A percentile compares a stretch with the other conserved stretches of the same genome.
phyloP scores from a whole-genome alignment of 768 basidiomycete genomes.

The Leccinum ochraceum region DNA sequence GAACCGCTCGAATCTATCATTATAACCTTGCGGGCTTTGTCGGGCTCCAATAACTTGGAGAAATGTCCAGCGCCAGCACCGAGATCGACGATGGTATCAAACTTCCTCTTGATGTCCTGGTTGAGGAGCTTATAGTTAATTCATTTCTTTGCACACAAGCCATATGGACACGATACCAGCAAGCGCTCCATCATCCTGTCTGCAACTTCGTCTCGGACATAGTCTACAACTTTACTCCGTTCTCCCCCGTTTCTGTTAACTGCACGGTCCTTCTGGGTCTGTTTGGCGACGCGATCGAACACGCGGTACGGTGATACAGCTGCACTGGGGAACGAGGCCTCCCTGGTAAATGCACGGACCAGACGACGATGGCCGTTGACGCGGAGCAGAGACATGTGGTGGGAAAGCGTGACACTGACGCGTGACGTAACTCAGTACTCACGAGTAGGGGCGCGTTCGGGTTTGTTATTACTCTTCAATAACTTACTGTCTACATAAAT shows the following conservation, averaged over 20 bases:
- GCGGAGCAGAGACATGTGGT: constrained; percentile 18
- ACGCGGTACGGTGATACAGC: constrained; percentile 64
- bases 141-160: not conserved
- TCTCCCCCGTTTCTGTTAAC: constrained; percentile 56
- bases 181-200: constrained; percentile 90
- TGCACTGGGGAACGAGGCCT: constrained; percentile 41
- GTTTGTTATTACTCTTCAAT: not conserved
- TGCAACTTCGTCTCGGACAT: constrained; percentile 87
- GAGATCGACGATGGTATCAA: constrained; percentile 78
- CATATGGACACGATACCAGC: constrained; percentile 49
- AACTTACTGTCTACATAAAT: not conserved
- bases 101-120: constrained; percentile 90
- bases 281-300: constrained; percentile 84
- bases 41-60: constrained; percentile 71
- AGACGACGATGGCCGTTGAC: constrained; percentile 10
- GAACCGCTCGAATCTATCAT: constrained; percentile 90
- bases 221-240: constrained; percentile 81
- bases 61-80: constrained; percentile 93
- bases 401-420: constrained; percentile 21
- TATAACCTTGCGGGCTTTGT: constrained; percentile 67
- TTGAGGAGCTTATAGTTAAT: constrained; percentile 1
- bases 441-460: not conserved
- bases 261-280: constrained; percentile 74
- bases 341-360: constrained; percentile 48
- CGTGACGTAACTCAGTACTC: constrained; percentile 14